A percentile compares a stretch with the other conserved stretches of the same genome.
Conservation (phyloP, 208 protist species). For the Wallacemonas sp. region DNA sequence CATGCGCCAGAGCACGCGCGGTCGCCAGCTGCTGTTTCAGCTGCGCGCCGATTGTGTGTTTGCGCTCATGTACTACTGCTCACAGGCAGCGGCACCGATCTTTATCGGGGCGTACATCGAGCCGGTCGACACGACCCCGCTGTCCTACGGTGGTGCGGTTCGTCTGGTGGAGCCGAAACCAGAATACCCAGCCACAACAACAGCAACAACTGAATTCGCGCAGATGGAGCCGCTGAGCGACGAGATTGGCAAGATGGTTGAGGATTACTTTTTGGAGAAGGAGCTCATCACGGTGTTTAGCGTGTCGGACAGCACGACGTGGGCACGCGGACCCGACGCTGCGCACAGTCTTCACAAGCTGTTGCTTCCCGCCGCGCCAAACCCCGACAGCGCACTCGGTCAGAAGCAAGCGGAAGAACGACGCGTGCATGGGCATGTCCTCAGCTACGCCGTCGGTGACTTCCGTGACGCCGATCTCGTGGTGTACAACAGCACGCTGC, state of each 20-base stretch:
- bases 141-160: conserved; percentile 49
- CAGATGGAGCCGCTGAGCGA: neutral
- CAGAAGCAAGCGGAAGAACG: conserved; percentile 28
- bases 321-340: conserved; percentile 32
- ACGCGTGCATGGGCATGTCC: conserved; percentile 25
- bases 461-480: conserved; percentile 61
- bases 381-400: conserved; percentile 17
- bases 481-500: conserved; percentile 40
- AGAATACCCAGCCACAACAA: neutral
- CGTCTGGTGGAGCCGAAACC: conserved; percentile 26
- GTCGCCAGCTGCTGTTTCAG: conserved; percentile 42
- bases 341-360: conserved; percentile 39
- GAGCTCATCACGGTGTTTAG: conserved; percentile 43
- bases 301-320: conserved; percentile 27
- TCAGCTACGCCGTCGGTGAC: conserved; percentile 42
- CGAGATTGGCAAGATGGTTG: conserved; percentile 20
- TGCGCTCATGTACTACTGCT: conserved; percentile 44
- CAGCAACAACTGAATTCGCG: too few relatives aligned
- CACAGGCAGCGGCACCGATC: conserved; percentile 34
- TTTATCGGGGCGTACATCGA: conserved; percentile 56
- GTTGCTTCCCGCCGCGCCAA: conserved; percentile 9
- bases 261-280: conserved; percentile 35
- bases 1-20: conserved; percentile 39
- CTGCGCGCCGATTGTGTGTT: conserved; percentile 35
- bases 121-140: conserved; percentile 39